Percentiles rank a stretch among this genome's conserved stretches.
Conservation (phyloP, 371 early-diverging fungal species). For the Sporodiniella umbellata region DNA sequence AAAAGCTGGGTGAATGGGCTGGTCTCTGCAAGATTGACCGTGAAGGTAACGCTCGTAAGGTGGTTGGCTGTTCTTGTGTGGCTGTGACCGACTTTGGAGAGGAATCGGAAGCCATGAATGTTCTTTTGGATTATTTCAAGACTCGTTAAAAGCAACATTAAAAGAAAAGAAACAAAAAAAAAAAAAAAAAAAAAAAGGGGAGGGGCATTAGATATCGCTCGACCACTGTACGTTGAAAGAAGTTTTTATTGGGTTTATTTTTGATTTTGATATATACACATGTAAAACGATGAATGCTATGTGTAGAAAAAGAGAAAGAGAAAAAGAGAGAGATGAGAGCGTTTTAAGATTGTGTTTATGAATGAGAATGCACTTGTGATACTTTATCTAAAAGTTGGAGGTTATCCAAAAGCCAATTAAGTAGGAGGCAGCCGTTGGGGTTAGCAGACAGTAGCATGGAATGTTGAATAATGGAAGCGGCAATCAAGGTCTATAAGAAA, state of each 20-base stretch:
- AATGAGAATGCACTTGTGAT: background rate
- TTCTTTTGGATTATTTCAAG: conserved; percentile 75
- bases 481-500: conserved; percentile 53
- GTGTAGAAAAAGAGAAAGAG: too few species aligned
- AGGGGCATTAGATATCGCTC: too few species aligned
- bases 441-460: conserved; percentile 74
- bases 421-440: conserved; percentile 84
- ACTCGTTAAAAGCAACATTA: background rate
- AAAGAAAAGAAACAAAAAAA: background rate
- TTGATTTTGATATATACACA: too few species aligned
- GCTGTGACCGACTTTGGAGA: conserved; percentile 97
- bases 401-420: conserved; percentile 90
- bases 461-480: conserved; percentile 80
- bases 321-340: too few species aligned
- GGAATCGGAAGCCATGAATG: conserved; percentile 97
- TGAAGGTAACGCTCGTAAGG: conserved; percentile 98
- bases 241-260: background rate
- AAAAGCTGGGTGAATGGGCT: conserved; percentile 99
- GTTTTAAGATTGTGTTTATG: background rate
- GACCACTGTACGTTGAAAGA: background rate
- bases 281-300: too few species aligned
- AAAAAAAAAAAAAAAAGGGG: conserved; percentile 1
- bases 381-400: conserved; percentile 47
- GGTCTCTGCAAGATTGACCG: conserved; percentile 99
- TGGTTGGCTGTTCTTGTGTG: conserved; percentile 94